Evolutionary conservation across 495 filamentous ascomycete species (phyloP).

Genomic region (Xylaria cubensis): DNA sequence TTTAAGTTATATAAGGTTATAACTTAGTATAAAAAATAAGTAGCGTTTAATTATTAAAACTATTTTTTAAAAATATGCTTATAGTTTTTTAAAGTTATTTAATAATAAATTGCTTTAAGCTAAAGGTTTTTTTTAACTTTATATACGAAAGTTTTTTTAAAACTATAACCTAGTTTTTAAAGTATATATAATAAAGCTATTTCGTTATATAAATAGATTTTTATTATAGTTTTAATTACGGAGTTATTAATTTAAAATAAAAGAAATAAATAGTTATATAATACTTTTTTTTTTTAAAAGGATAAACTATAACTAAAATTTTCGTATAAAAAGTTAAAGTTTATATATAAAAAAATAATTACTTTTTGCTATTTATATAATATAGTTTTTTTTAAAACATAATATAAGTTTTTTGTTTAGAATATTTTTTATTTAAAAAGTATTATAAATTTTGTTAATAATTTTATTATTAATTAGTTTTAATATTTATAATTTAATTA

Average conservation of each 20-base stretch:
- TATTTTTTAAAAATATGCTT: not conserved
- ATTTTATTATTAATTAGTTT: not conserved
- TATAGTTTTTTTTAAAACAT: not conserved
- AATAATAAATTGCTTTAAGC: not conserved
- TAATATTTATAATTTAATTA: too few relatives aligned
- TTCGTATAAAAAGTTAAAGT: not conserved
- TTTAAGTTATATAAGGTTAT: not conserved
- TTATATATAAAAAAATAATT: not conserved
- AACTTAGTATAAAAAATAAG: not conserved
- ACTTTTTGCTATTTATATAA: not conserved
- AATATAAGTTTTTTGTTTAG: too few relatives aligned
- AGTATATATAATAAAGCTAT: not conserved
- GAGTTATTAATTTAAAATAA: not conserved
- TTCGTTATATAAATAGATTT: too few relatives aligned
- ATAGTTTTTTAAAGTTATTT: not conserved
- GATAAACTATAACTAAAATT: not conserved
- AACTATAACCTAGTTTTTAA: not conserved
- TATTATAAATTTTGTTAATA: not conserved
- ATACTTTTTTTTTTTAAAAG: too few relatives aligned
- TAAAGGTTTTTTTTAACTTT: too few relatives aligned
- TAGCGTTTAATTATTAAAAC: not conserved
- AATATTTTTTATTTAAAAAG: too few relatives aligned
- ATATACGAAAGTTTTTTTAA: not conserved
- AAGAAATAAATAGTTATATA: not conserved
- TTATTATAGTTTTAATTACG: too few relatives aligned